Evolutionary conservation across 306 rosid species (phyloP), one percentile per base, ranked within the genome.

Genomic region (Lotus japonicus): DNA sequence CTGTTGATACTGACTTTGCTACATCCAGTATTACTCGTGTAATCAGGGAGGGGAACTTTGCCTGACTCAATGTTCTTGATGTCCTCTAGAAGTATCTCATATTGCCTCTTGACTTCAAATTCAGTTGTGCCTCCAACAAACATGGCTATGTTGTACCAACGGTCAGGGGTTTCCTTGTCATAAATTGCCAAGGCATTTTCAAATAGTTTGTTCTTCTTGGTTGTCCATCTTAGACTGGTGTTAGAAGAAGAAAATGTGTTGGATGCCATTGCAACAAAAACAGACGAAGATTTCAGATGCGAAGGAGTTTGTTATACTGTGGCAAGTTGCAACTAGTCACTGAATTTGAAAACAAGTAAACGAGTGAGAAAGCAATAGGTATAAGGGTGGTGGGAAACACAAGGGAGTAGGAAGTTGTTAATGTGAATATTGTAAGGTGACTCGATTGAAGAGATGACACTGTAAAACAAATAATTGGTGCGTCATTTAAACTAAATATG

Each of bases 181-280:
- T 81, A 83, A 31, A 87, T 77, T 26, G 96, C 92, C 67, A 89
- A 76, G 43, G 86, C 92, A 74, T 67, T 86, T 71, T 89, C 96
- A 33, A 83, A 84, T 76, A 72, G 42, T 74, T 83, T 82, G 71
- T 86, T 81, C 78, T 89, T 77, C 80, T 77, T 57, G 15, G 76
- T 73, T 50, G 88, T 84, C 92, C 92, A 89, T 58, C 68, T 71
- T 13, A 62, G 31, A 52, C 42, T 62, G 35, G 78, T 68, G 52
- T 51, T 52, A 33, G 82, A 57, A 23, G 77, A 72, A 50, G 81
- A 60, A 57, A 60, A 52, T 41, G 61, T 64, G 58, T 55, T 62
- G 35, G 86, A 56, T 77, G 73, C 75, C 95, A 88, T 88, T 70
- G 74, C 70, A 64, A 58, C 59, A 53, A 54, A 58, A 55, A 38